Base-by-base conservation (phyloP, 352 stramenopile species). In the Peronosclerospora sorghi region DNA sequence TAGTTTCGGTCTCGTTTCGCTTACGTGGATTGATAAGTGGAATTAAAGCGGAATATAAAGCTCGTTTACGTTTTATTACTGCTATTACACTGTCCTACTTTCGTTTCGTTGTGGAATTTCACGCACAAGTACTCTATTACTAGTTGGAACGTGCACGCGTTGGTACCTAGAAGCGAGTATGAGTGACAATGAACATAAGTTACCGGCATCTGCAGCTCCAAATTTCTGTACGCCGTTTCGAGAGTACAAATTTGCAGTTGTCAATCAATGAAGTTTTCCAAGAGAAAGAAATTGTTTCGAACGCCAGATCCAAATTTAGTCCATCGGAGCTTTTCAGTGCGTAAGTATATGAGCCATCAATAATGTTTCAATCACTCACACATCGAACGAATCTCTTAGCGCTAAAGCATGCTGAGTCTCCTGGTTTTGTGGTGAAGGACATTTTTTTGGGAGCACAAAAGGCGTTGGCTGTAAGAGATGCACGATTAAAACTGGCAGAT, bases 241-340 rank as follows among this genome's bases (percentile, higher is more conserved):
- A 26, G 21, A 26, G 21, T 26, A 26, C 21, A 3, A 26, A 26
- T 26, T 26, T 6, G 4, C 21, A 26, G 21, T 26, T 26, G 21
- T 26, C 21, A 26, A 6, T 26, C 4, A 40, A 9, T 15, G 40
- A 43, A 7, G 15, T 10, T 2, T 54, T 50, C 20, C 27, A 9
- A 38, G 32, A 21, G 0, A 24, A 2, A 38, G 9, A 38, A 2
- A 35, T 34, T 8, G 39, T 4, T 30, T 15, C 24, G 26, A 49
- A 19, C 5, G n/a, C 14, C 10, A 30, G 23, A 21, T 15, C 37
- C 27, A 57, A 53, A 45, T 52, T 86, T 8, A 78, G 77, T 57
- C 70, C 73, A 7, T 72, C 70, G 0, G 73, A 83, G 24, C 51
- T 82, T 1, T 86, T 83, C 49, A 48, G 73, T 86, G 12, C 32